Conservation (phyloP, 495 filamentous ascomycete species). For the Jackrogersella minutella region DNA sequence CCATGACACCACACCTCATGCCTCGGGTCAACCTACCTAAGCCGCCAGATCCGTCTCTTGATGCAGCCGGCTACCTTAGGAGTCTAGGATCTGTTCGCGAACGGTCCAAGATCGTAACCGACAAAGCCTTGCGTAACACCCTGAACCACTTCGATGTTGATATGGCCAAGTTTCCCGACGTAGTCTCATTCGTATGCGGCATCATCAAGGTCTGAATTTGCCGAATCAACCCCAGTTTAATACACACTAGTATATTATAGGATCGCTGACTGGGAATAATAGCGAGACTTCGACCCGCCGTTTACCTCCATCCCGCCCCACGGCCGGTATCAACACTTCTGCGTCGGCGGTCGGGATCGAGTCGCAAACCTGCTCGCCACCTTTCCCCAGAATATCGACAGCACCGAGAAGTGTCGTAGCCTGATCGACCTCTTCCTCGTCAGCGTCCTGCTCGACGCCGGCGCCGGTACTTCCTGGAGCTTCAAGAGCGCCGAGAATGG, state of each 20-base stretch:
- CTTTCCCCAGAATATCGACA: conserved; percentile 71
- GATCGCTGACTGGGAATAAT: conserved; percentile 26
- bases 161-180: conserved; percentile 83
- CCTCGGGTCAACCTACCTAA: conserved; percentile 75
- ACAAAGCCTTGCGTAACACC: conserved; percentile 79
- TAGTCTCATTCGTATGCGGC: conserved; percentile 89
- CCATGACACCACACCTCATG: conserved; percentile 46
- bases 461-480: conserved; percentile 82
- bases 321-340: conserved; percentile 91
- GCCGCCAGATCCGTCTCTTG: conserved; percentile 86
- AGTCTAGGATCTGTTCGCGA: conserved; percentile 91
- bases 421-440: conserved; percentile 87
- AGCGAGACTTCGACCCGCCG: conserved; percentile 90
- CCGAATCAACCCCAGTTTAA: conserved; percentile 3
- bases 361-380: conserved; percentile 73
- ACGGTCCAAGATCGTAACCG: conserved; percentile 72
- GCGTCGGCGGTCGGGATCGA: conserved; percentile 79
- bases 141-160: conserved; percentile 93
- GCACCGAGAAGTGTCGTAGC: conserved; percentile 75
- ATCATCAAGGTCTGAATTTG: conserved; percentile 84
- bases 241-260: conserved; percentile 1
- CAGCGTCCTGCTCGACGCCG: conserved; percentile 89
- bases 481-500: conserved; percentile 94
- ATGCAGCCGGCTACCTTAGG: conserved; percentile 90
- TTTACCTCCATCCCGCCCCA: conserved; percentile 86